Percentiles rank a stretch among this genome's conserved stretches.
Conservation (phyloP, 805 yeast species). For the Priceomyces medius region DNA sequence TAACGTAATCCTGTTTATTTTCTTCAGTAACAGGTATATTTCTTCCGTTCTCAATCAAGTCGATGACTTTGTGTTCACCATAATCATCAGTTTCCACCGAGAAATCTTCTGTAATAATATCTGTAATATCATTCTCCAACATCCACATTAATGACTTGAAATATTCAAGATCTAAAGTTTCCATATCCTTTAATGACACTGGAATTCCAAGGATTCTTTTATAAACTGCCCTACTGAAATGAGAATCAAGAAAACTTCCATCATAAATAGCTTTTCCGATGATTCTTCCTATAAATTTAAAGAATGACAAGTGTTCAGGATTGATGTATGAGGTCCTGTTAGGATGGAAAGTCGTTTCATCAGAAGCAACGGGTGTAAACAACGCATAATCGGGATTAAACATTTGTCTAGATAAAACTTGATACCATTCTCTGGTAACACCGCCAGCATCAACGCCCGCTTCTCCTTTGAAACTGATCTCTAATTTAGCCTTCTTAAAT, state of each 20-base stretch:
- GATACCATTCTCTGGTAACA: constrained; percentile 96
- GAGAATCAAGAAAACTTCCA: constrained; percentile 83
- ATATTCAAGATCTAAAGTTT: constrained; percentile 86
- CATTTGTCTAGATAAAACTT: constrained; percentile 89
- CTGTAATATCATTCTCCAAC: constrained; percentile 94
- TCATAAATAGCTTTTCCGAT: constrained; percentile 95
- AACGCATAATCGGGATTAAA: constrained; percentile 93
- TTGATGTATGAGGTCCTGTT: constrained; percentile 88
- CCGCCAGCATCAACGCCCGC: constrained; percentile 99
- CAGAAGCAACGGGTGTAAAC: constrained; percentile 87
- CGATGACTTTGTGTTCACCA: constrained; percentile 83
- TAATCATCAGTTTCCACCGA: constrained; percentile 91
- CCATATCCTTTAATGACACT: constrained; percentile 90
- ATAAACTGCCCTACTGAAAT: constrained; percentile 92
- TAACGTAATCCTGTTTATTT: constrained; percentile 87
- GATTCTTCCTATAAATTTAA: constrained; percentile 89
- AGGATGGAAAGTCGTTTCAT: constrained; percentile 92
- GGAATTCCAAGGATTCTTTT: constrained; percentile 76
- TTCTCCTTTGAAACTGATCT: constrained; percentile 86
- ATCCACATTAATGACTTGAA: constrained; percentile 93
- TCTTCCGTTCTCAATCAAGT: constrained; percentile 78
- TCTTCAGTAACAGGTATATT: constrained; percentile 84
- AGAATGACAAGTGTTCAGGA: constrained; percentile 89
- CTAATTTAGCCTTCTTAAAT: constrained; percentile 68
- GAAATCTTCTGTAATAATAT: constrained; percentile 90